Conservation (phyloP, 2,329 filamentous ascomycete genomes). For the Clarireedia monteithiana region DNA sequence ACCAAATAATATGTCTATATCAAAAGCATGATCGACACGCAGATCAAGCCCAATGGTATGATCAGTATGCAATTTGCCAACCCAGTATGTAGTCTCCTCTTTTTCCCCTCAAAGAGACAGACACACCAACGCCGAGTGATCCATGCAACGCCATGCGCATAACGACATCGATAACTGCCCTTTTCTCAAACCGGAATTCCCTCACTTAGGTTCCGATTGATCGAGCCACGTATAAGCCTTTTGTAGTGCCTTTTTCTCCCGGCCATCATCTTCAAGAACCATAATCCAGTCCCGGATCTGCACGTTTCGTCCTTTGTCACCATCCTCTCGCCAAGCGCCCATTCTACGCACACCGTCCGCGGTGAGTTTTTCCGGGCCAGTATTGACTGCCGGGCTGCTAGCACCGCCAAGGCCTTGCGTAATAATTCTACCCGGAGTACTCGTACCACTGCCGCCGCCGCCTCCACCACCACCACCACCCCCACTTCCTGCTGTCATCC, state of each 20-base stretch:
- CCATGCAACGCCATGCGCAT: conserved; percentile 10
- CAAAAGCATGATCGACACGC: background rate
- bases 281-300: conserved; percentile 78
- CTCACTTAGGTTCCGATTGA: conserved; percentile 30
- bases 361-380: conserved; percentile 38
- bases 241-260: conserved; percentile 56
- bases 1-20: background rate
- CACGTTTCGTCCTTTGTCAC: conserved; percentile 67
- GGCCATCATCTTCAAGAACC: conserved; percentile 72
- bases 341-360: conserved; percentile 54
- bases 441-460: conserved; percentile 41
- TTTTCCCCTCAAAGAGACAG: background rate
- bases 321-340: conserved; percentile 73
- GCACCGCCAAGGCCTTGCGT: conserved; percentile 31
- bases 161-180: conserved; percentile 2
- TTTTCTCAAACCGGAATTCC: conserved; percentile 17
- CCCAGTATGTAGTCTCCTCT: background rate
- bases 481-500: conserved; percentile 48
- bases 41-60: conserved; percentile 1
- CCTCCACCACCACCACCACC: conserved; percentile 48
- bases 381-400: conserved; percentile 30
- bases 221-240: conserved; percentile 27
- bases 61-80: background rate
- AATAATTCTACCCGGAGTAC: conserved; percentile 36
- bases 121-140: conserved; percentile 6